A percentile compares a stretch with the other conserved stretches of the same genome.
These are phyloP conservation scores for Saccharomyces paradoxus DNA, from an alignment of 805 yeast species.

Conservation along the genomic window DNA sequence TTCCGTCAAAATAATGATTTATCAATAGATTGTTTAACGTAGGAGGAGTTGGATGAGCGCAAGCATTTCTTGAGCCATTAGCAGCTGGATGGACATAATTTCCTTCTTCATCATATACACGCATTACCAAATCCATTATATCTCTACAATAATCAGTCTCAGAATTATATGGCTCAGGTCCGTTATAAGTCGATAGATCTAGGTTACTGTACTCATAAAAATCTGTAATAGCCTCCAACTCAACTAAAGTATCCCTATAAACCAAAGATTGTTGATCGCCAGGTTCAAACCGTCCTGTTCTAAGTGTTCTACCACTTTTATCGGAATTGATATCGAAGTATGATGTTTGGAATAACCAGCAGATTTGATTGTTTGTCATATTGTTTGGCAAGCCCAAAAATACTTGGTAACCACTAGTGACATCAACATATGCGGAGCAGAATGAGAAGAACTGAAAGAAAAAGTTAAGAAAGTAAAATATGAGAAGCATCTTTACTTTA, in stretches of 20 bases:
- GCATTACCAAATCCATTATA: background rate
- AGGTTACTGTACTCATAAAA: background rate
- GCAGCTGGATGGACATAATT: background rate
- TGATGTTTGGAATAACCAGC: background rate
- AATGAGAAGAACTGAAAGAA: background rate
- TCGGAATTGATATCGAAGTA: background rate
- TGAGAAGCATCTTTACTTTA: no score
- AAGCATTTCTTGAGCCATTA: no score
- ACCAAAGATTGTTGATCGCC: background rate
- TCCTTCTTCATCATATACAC: background rate
- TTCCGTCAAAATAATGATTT: no score
- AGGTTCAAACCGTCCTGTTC: background rate
- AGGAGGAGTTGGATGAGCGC: no score
- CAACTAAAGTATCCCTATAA: background rate
- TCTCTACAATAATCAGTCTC: background rate
- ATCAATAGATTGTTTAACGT: no score
- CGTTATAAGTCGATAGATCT: background rate
- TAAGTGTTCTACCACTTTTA: background rate
- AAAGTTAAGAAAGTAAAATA: background rate
- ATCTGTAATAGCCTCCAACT: background rate
- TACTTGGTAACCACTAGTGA: background rate
- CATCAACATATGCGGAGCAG: background rate
- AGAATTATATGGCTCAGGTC: background rate
- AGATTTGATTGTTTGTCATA: background rate
- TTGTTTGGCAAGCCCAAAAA: background rate